Evolutionary conservation across 345 rosid genomes (phyloP).

Genomic region (Murraya koenigii): DNA sequence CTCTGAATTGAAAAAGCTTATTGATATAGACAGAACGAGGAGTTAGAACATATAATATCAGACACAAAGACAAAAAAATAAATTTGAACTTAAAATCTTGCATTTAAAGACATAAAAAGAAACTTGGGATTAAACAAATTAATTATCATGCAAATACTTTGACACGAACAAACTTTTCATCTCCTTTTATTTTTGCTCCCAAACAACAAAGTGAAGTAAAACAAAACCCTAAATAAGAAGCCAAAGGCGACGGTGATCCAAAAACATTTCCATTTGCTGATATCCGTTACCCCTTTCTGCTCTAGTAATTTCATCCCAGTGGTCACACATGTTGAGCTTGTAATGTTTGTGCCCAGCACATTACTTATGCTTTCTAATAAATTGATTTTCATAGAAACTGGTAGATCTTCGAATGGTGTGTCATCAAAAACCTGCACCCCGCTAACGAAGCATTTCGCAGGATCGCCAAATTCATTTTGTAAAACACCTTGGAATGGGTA

Average conservation of each 20-base stretch:
- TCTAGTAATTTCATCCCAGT: constrained; percentile 23
- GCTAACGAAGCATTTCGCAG: constrained; percentile 27
- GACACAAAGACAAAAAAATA: background rate
- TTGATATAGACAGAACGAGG: no score
- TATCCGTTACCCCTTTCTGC: constrained; percentile 20
- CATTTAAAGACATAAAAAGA: background rate
- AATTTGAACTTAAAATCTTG: background rate
- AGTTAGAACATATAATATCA: no score
- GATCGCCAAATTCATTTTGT: constrained; percentile 24
- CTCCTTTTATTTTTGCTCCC: constrained; percentile 37
- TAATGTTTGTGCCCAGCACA: constrained; percentile 24
- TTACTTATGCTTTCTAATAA: constrained; percentile 27
- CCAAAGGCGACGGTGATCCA: constrained; percentile 38
- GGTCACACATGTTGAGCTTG: constrained; percentile 24
- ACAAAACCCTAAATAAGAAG: constrained; percentile 29
- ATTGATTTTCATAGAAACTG: constrained; percentile 11
- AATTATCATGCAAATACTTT: no score
- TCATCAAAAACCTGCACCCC: constrained; percentile 36
- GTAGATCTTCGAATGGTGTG: constrained; percentile 20
- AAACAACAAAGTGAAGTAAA: constrained; percentile 29
- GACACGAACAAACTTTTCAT: background rate
- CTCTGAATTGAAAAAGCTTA: no score
- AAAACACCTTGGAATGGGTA: constrained; percentile 26
- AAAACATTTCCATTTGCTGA: constrained; percentile 37
- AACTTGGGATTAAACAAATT: no score